A percentile compares a stretch with the other conserved stretches of the same genome.
phyloP scores from a whole-genome alignment of 768 basidiomycete genomes.

The Suillus alpinus region DNA sequence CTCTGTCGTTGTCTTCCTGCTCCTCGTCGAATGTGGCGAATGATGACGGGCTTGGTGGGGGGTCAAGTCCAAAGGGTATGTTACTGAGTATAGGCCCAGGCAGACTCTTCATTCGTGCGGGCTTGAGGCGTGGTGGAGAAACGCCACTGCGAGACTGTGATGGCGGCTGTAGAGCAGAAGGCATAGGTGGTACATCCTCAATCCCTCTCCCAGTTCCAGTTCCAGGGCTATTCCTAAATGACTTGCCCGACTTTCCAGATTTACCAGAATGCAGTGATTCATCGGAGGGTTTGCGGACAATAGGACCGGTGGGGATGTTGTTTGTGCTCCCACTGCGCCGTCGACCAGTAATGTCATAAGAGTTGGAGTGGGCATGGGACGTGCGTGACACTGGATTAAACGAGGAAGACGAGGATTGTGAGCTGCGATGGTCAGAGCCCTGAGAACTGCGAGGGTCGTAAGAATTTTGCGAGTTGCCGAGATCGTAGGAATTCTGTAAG shows the following conservation, averaged over 20 bases:
- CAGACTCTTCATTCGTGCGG: constrained; percentile 52
- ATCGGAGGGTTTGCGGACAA: constrained; percentile 31
- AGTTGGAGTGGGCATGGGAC: not conserved
- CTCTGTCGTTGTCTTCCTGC: constrained; percentile 23
- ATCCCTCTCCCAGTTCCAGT: constrained; percentile 7
- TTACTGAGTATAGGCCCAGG: constrained; percentile 30
- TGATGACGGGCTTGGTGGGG: constrained; percentile 29
- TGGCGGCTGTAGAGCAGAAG: constrained; percentile 15
- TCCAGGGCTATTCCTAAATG: constrained; percentile 20
- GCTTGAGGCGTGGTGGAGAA: constrained; percentile 5
- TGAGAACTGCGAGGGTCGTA: not conserved
- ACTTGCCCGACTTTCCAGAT: constrained; percentile 33
- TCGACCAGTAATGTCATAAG: constrained; percentile 13
- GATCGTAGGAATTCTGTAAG: not conserved
- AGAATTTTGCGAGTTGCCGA: not conserved
- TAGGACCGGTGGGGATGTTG: constrained; percentile 13
- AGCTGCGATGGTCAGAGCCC: not conserved
- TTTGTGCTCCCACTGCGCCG: constrained; percentile 27
- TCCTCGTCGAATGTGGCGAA: constrained; percentile 21
- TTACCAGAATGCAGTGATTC: constrained; percentile 43
- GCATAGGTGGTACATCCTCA: constrained; percentile 28
- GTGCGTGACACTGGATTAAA: not conserved
- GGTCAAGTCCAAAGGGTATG: constrained; percentile 19
- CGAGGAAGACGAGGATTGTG: not conserved
- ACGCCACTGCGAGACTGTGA: not conserved